These are phyloP conservation scores for Spongiforma sp. DNA, from an alignment of 1,284 basidiomycete genomes.

Conservation along the genomic window DNA sequence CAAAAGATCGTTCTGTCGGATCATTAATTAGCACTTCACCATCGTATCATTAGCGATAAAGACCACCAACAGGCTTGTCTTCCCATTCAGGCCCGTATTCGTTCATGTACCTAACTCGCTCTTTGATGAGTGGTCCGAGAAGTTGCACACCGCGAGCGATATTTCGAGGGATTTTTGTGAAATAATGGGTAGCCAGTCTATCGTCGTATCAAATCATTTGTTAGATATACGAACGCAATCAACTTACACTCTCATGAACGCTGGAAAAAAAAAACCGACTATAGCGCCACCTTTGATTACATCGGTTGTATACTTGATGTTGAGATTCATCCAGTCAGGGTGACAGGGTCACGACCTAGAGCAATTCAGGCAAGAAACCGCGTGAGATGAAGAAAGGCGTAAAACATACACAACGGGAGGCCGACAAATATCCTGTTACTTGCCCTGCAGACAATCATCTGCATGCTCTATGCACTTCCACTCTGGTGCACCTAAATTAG, in stretches of 20 bases:
- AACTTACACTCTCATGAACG: slow-evolving; percentile 44
- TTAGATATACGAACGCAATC: background rate
- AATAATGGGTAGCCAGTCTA: slow-evolving; percentile 9
- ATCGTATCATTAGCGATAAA: background rate
- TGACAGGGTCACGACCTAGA: slow-evolving; percentile 47
- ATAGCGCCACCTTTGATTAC: slow-evolving; percentile 31
- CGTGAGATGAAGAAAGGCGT: background rate
- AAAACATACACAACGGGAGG: slow-evolving; percentile 42
- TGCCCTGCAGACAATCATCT: slow-evolving; percentile 36
- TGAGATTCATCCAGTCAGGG: slow-evolving; percentile 44
- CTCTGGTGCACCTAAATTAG: slow-evolving; percentile 24
- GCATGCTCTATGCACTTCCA: slow-evolving; percentile 32
- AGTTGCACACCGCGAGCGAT: slow-evolving; percentile 25
- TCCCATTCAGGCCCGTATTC: slow-evolving; percentile 40
- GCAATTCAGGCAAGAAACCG: background rate
- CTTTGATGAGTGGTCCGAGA: slow-evolving; percentile 42
- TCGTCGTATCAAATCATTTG: rapidly evolving
- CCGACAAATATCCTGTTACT: slow-evolving; percentile 47
- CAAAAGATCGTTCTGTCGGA: slow-evolving; percentile 40
- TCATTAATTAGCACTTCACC: slow-evolving; percentile 13
- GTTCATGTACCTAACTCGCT: slow-evolving; percentile 37
- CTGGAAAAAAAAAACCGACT: slow-evolving; percentile 44
- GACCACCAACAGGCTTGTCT: slow-evolving; percentile 42
- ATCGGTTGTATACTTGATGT: slow-evolving; percentile 38
- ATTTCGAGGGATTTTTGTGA: background rate